Conservation (phyloP, 1,284 basidiomycete genomes). For the Ganoderma sinense region DNA sequence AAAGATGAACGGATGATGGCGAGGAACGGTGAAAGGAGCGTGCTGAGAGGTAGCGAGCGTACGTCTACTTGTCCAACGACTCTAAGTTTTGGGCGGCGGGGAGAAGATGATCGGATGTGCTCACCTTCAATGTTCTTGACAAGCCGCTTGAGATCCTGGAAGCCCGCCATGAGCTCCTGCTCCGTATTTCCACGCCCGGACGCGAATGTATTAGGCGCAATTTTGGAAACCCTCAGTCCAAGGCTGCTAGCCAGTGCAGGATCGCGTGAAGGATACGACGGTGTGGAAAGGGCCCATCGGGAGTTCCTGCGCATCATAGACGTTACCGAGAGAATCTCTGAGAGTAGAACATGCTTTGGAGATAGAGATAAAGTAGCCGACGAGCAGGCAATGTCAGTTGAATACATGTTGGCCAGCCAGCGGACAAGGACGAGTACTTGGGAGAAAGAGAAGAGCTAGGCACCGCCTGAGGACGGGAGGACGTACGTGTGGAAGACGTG, state of each 20-base stretch:
- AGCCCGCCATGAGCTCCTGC: constrained; percentile 88
- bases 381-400: constrained; percentile 13
- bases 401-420: constrained; percentile 24
- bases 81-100: background rate
- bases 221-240: constrained; percentile 70
- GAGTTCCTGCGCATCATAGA: constrained; percentile 98
- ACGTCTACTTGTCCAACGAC: constrained; percentile 56
- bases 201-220: constrained; percentile 42
- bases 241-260: constrained; percentile 75
- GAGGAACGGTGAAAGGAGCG: constrained; percentile 89
- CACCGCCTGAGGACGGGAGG: background rate
- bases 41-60: constrained; percentile 57
- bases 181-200: constrained; percentile 64
- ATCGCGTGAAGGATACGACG: constrained; percentile 66
- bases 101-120: constrained; percentile 34
- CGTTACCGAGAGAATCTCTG: constrained; percentile 93
- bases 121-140: constrained; percentile 79
- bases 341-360: constrained; percentile 80
- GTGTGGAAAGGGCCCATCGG: constrained; percentile 83
- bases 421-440: background rate
- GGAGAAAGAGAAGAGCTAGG: background rate
- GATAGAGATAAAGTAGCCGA: constrained; percentile 47
- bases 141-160: constrained; percentile 84
- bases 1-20: constrained; percentile 92
- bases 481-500: constrained; percentile 36